Evolutionary conservation across 2,329 filamentous ascomycete species (phyloP), one percentile per base, ranked within the genome.

Genomic region (Aureobasidium mangrovei): DNA sequence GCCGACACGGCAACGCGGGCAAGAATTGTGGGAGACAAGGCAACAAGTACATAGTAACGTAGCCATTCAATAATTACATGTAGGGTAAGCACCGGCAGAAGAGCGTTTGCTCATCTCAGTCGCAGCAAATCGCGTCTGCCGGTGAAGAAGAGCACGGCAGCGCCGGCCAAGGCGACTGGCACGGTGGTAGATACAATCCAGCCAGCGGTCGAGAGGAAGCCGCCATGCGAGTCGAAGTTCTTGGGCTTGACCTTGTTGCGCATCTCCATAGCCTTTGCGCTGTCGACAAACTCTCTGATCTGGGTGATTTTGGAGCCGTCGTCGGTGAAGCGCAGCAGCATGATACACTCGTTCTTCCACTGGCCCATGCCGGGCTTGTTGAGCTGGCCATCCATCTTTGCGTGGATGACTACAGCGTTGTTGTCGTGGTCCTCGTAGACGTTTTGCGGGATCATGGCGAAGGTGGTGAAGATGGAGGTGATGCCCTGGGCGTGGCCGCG

Each of bases 281-380:
- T 72, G 56, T 75, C 67, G 49, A 74, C 69, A 61, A 75, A 74
- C 64, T 76, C 65, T 45, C 58, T 60, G 43, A 66, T 53, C 42
- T 62, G 62, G 24, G 60, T 56, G 18, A 68, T 59, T 39, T 57
- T 59, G 27, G 43, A 52, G 39, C 57, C 57, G 33, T 59, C 59
- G 10, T 54, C 40, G 18, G 38, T 56, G 29, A 62, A 54, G 31
- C 44, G 44, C 39, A 60, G 49, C 24, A 60, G 51, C 55, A 62
- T 57, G 10, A 62, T 56, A 46, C 59, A 60, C 52, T 62, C 60
- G 38, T 62, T 62, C 52, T 56, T 47, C 59, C 59, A 61, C 5
- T 27, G 27, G 24, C 54, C 53, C 40, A 58, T 58, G 29, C 51
- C 60, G 1, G 63, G 64, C 51, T 55, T 54, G 33, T 43, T 55